Conservation (phyloP, 2,329 filamentous ascomycete genomes). For the Cadophora luteo-olivacea region DNA sequence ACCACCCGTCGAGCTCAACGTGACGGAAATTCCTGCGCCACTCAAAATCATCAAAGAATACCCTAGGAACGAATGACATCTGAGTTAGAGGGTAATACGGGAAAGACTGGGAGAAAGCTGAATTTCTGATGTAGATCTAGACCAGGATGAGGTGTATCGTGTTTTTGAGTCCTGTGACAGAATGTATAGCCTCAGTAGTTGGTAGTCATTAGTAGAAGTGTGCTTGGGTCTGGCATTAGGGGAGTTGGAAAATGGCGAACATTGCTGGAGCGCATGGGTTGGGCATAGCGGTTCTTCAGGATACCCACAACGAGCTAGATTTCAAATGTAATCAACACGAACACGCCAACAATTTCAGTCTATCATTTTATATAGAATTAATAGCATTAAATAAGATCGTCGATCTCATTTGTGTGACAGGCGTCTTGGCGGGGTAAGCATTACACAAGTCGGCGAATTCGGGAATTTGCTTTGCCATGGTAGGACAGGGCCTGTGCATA, state of each 20-base stretch:
- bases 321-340: neutral
- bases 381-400: too few species aligned
- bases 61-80: conserved; percentile 1
- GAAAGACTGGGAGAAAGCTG: too few species aligned
- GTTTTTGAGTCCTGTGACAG: neutral
- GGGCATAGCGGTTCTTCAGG: neutral
- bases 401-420: too few species aligned
- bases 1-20: conserved; percentile 24
- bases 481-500: too few species aligned
- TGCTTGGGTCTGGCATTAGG: neutral
- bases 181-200: neutral
- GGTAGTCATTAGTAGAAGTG: neutral
- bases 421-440: too few species aligned
- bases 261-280: neutral
- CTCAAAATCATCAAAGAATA: conserved; percentile 23
- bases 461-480: too few species aligned
- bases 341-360: neutral
- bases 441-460: too few species aligned
- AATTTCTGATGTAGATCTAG: neutral
- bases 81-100: too few species aligned
- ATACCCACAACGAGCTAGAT: conserved; percentile 1
- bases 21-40: conserved; percentile 23
- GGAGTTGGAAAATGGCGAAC: neutral
- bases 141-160: neutral
- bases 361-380: too few species aligned